Evolutionary conservation across 352 stramenopile species (phyloP).

Genomic region (Pythium brachiatum): DNA sequence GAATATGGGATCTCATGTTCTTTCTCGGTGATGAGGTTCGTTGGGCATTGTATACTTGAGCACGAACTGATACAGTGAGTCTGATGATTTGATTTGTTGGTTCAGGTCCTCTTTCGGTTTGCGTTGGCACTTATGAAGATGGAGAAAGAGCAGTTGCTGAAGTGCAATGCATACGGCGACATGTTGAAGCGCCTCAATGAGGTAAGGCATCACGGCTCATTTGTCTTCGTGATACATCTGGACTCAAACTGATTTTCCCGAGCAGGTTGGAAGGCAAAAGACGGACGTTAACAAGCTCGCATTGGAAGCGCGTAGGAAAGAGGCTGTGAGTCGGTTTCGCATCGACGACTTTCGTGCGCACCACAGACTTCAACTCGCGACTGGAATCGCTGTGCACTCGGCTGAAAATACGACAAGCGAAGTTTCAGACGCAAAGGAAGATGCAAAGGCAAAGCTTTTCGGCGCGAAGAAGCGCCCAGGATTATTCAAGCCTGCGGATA

Average conservation of each 20-base stretch:
- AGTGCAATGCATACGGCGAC: conserved; percentile 68
- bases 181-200: conserved; percentile 82
- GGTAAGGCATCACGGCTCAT: conserved; percentile 25
- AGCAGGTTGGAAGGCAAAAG: conserved; percentile 54
- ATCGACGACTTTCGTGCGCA: conserved; percentile 86
- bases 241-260: not conserved
- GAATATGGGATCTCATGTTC: conserved; percentile 85
- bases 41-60: not conserved
- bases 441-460: conserved; percentile 57
- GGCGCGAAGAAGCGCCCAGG: conserved; percentile 56
- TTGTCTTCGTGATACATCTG: not conserved
- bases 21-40: conserved; percentile 76
- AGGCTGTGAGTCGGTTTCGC: conserved; percentile 59
- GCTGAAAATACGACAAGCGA: conserved; percentile 34
- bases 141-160: conserved; percentile 53
- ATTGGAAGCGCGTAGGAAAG: conserved; percentile 53
- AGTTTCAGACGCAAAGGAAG: conserved; percentile 25
- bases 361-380: conserved; percentile 76
- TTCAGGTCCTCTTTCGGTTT: conserved; percentile 63
- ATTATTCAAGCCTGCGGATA: conserved; percentile 60
- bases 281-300: conserved; percentile 50
- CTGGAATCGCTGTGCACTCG: conserved; percentile 68
- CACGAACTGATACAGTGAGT: not conserved
- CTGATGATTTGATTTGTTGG: not conserved
- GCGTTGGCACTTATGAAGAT: conserved; percentile 71